Evolutionary conservation across 345 rosid species (phyloP), one percentile per base, ranked within the genome.

Genomic region (Citrus hindsii): DNA sequence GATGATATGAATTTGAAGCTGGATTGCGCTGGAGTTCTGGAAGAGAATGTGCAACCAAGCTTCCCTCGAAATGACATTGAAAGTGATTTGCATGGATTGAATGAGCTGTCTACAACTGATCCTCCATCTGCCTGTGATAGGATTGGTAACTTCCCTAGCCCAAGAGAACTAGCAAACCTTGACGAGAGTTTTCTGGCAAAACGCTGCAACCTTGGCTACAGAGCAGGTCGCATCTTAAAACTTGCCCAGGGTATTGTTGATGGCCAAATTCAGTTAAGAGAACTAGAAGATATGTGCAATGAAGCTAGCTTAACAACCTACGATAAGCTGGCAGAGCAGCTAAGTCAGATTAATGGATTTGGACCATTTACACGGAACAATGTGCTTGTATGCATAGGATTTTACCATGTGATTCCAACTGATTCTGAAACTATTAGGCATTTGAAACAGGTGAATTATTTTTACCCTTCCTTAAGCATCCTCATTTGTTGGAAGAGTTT

Each of bases 391-490:
- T 89, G 90, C 78, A 83, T 89, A 85, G 89, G 92, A 51, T 87
- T 75, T 79, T 87, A 89, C 81, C 90, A 87, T 51, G 79, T 77
- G 18, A 83, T 89, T 79, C 90, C 92, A 14, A 7, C 89, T 24
- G 89, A 89, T 84, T 82, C 86, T 60, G 90, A 89, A 83, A 89
- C 92, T 14, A 72, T 85, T 21, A 82, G 92, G 79, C 92, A 87
- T 79, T 55, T 87, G 30, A 78, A 87, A 58, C 85, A 89, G 89
- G 90, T 84, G 59, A 71, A 14, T 61, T 48, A 53, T 28, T 27
- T 25, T 46, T 13, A 46, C 51, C 51, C 51, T 46, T 46, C 30
- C 6, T 38, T 22, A 2, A 12, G 35, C 56, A 51, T 32, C 53
- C 32, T 53, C 27, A 5, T 46, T 19, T 18, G 46, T 58, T 72